Percentiles rank a stretch among this genome's conserved stretches.
Conservation (phyloP, 2,329 filamentous ascomycete species). For the Cadophora sp. region DNA sequence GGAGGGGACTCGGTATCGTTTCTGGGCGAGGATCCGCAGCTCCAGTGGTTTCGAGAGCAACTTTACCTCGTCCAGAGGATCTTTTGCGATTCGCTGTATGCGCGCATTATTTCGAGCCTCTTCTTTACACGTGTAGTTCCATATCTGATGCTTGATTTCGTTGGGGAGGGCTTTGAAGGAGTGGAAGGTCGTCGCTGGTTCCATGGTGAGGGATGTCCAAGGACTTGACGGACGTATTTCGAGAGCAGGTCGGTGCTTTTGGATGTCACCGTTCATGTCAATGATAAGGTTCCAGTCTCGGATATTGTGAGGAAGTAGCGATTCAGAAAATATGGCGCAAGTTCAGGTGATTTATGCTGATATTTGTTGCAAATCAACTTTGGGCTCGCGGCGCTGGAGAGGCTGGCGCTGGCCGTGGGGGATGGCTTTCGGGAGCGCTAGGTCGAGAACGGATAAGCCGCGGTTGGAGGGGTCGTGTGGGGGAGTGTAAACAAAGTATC, state of each 20-base stretch:
- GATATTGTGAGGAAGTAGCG: no score
- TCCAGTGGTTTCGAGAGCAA: background rate
- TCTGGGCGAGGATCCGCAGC: slow-evolving; percentile 10
- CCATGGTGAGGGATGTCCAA: background rate
- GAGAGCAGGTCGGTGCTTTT: background rate
- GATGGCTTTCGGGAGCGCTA: background rate
- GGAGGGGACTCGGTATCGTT: background rate
- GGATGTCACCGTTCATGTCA: background rate
- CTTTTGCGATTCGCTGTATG: background rate
- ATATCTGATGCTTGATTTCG: background rate
- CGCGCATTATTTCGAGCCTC: background rate
- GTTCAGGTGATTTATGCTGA: no score
- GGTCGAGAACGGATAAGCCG: background rate
- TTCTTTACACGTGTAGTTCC: background rate
- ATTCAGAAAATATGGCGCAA: no score
- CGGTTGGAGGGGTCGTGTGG: background rate
- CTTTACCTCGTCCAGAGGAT: background rate
- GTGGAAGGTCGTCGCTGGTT: background rate
- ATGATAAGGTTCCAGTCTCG: background rate
- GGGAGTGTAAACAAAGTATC: no score
- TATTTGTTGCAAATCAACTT: no score
- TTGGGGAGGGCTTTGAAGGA: background rate
- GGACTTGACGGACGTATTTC: no score
- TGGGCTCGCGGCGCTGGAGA: no score
- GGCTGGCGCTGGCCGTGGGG: no score